Percentiles rank a stretch among this genome's conserved stretches.
Evolutionary conservation across 139 green algal species (phyloP).

Genomic region (Closterium sp.): DNA sequence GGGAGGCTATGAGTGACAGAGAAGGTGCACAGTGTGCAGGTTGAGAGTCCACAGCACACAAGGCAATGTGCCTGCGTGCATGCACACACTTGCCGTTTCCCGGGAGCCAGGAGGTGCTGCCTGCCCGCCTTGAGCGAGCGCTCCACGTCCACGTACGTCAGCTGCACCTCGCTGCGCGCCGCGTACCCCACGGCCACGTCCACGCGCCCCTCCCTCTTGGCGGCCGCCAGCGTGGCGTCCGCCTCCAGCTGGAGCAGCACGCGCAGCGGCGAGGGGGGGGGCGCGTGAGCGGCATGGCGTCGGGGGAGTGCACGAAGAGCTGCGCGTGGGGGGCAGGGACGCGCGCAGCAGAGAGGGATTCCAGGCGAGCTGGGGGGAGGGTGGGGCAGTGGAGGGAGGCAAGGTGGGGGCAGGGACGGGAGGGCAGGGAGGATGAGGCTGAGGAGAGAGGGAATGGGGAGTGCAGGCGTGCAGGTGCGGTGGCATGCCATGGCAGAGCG

Average conservation of each 20-base stretch:
- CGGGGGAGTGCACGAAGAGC: conserved; percentile 1
- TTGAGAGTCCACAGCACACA: background rate
- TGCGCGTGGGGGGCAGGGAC: background rate
- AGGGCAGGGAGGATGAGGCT: background rate
- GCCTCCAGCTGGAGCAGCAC: conserved; percentile 2
- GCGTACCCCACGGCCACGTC: background rate
- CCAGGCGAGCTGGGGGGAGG: background rate
- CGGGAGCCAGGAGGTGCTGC: background rate
- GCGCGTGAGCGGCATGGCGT: background rate
- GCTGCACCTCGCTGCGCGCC: background rate
- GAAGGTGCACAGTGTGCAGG: too few species aligned
- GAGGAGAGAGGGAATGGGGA: background rate
- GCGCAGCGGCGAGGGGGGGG: background rate
- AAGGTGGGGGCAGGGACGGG: background rate
- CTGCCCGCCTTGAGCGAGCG: background rate
- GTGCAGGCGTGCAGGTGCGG: too few species aligned
- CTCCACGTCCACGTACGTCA: background rate
- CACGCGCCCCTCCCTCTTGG: background rate
- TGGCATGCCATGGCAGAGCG: too few species aligned
- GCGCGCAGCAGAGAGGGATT: background rate
- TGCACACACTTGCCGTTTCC: background rate
- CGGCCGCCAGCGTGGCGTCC: background rate
- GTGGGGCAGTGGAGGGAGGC: background rate
- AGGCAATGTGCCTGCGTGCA: background rate
- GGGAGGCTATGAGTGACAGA: too few species aligned